These are phyloP conservation scores for Yarrowia deformans DNA, from an alignment of 805 yeast genomes.

Conservation along the genomic window DNA sequence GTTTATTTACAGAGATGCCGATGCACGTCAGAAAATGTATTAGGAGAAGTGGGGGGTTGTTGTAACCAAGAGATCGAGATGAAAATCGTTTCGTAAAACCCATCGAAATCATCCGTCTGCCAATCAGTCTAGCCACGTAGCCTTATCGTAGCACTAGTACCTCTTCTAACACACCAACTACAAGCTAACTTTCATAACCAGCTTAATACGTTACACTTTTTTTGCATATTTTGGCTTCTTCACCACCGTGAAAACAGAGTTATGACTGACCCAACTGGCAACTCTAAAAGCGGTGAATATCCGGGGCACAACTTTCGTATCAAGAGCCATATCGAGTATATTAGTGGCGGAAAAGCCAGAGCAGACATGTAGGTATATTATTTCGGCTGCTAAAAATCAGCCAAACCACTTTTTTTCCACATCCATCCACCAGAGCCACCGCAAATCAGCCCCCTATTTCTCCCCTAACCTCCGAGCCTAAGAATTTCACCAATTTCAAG, in stretches of 20 bases:
- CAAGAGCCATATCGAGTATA: conserved; percentile 17
- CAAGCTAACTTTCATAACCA: conserved; percentile 4
- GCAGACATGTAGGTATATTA: background rate
- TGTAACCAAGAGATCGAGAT: no score
- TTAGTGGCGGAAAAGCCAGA: background rate
- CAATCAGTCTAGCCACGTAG: no score
- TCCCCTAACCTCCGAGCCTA: conserved; percentile 39
- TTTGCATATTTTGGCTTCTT: no score
- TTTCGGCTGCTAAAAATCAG: background rate
- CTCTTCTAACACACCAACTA: background rate
- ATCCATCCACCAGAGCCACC: background rate
- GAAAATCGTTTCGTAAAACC: no score
- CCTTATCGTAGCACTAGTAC: background rate
- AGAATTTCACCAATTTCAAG: conserved; percentile 21
- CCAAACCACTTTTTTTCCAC: background rate
- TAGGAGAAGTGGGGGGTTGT: background rate
- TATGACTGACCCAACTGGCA: conserved; percentile 30
- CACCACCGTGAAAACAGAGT: background rate
- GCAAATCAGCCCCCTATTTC: background rate
- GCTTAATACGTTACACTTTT: no score
- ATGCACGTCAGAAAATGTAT: background rate
- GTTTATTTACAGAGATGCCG: background rate
- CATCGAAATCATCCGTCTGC: no score
- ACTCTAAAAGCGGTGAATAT: conserved; percentile 26
- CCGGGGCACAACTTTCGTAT: background rate